Conservation (phyloP, 768 basidiomycete species). For the Naganishia onofrii region DNA sequence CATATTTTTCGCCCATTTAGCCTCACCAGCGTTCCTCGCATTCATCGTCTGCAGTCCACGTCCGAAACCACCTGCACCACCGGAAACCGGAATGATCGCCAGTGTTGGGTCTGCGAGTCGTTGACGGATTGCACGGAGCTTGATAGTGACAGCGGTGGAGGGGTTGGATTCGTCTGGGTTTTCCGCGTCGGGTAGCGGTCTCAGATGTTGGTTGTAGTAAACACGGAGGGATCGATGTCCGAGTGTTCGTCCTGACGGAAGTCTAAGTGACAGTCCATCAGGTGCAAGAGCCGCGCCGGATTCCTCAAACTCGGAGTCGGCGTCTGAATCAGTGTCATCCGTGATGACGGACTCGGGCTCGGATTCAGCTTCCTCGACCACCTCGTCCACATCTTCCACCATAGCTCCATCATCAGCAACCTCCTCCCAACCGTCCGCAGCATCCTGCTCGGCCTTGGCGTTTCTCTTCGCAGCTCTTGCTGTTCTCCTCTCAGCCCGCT, state of each 20-base stretch:
- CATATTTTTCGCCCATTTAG: conserved; percentile 83
- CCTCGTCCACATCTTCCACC: conserved; percentile 34
- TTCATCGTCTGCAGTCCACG: conserved; percentile 76
- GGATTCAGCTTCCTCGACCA: conserved; percentile 33
- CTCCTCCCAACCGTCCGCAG: conserved; percentile 47
- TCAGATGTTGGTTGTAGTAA: conserved; percentile 81
- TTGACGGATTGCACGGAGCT: conserved; percentile 74
- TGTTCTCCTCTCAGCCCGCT: conserved; percentile 40
- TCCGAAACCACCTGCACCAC: conserved; percentile 84
- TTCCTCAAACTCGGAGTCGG: conserved; percentile 37
- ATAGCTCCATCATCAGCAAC: conserved; percentile 33
- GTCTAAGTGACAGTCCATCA: conserved; percentile 61
- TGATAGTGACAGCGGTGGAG: conserved; percentile 59
- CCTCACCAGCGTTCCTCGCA: conserved; percentile 92
- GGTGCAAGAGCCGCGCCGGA: conserved; percentile 58
- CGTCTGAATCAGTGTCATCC: conserved; percentile 49
- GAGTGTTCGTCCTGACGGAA: conserved; percentile 87
- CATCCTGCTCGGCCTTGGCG: conserved; percentile 45
- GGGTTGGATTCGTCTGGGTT: conserved; percentile 38
- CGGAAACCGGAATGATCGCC: conserved; percentile 76
- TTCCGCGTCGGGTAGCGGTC: conserved; percentile 30
- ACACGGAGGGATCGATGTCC: conserved; percentile 83
- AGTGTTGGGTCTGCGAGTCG: conserved; percentile 78
- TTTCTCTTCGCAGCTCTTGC: conserved; percentile 51
- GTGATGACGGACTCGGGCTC: conserved; percentile 28